These are phyloP conservation scores for Solanum paucissectum DNA, from an alignment of 257 asterid genomes.

Conservation along the genomic window DNA sequence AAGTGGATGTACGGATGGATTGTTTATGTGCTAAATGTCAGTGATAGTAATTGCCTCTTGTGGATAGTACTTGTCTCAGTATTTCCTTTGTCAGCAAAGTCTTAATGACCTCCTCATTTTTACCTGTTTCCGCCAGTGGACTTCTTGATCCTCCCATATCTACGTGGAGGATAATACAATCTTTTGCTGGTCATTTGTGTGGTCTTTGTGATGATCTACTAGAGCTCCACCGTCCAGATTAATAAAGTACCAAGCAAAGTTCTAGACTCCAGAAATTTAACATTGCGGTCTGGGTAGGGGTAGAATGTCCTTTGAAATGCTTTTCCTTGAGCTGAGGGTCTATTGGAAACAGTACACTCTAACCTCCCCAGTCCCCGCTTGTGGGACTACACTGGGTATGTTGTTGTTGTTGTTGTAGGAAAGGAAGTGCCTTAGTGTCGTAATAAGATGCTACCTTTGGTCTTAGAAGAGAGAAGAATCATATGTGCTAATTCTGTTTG, in stretches of 20 bases:
- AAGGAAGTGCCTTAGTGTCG: neutral
- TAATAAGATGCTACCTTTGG: neutral
- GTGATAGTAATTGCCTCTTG: neutral
- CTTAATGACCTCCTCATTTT: neutral
- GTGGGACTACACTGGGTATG: neutral
- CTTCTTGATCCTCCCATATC: neutral
- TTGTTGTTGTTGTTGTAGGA: neutral
- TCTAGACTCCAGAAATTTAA: neutral
- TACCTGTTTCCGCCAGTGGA: neutral
- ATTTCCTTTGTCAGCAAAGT: neutral
- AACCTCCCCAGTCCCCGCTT: neutral
- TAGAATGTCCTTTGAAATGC: neutral
- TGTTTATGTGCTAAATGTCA: neutral
- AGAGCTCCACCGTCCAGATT: neutral
- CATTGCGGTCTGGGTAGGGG: neutral
- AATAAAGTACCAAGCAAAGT: neutral
- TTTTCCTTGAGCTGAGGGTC: neutral
- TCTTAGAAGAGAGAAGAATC: neutral
- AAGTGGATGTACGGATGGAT: neutral
- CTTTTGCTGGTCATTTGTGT: neutral
- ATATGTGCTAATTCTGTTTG: neutral
- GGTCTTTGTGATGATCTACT: neutral
- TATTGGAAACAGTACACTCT: neutral
- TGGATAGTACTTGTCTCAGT: neutral
- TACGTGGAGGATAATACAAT: neutral